A percentile compares a stretch with the other conserved stretches of the same genome.
Conservation (phyloP, 257 asterid species). For the Jacaranda copaia region DNA sequence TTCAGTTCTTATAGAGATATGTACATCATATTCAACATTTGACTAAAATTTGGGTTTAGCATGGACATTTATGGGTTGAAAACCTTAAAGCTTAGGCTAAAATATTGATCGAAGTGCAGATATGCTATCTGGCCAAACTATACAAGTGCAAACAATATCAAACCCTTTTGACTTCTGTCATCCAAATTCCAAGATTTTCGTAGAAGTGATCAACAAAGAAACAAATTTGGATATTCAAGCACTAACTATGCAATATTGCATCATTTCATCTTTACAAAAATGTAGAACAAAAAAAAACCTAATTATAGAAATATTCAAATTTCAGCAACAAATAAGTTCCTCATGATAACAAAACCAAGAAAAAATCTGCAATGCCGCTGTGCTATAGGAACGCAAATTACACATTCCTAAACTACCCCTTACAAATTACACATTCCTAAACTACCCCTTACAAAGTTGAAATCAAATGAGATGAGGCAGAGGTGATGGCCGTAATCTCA, state of each 20-base stretch:
- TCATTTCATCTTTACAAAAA: constrained; percentile 7
- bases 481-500: background rate
- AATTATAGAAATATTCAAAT: constrained; percentile 42
- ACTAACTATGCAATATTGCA: constrained; percentile 19
- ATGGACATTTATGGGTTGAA: no score
- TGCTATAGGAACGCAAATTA: constrained; percentile 43
- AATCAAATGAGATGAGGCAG: background rate
- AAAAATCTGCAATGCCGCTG: constrained; percentile 27
- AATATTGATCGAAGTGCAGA: no score
- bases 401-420: constrained; percentile 50
- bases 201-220: constrained; percentile 18
- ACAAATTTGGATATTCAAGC: background rate
- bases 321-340: background rate
- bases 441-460: constrained; percentile 43
- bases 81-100: no score
- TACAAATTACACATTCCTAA: constrained; percentile 39
- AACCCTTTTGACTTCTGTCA: constrained; percentile 25
- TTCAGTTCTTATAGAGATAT: background rate
- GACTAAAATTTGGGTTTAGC: no score
- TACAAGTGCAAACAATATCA: no score
- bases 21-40: background rate
- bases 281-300: constrained; percentile 28
- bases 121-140: no score
- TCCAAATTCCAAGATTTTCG: constrained; percentile 9
- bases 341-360: constrained; percentile 1